Evolutionary conservation across 2,329 filamentous ascomycete species (phyloP).

Genomic region (Neoarthrinium moseri): DNA sequence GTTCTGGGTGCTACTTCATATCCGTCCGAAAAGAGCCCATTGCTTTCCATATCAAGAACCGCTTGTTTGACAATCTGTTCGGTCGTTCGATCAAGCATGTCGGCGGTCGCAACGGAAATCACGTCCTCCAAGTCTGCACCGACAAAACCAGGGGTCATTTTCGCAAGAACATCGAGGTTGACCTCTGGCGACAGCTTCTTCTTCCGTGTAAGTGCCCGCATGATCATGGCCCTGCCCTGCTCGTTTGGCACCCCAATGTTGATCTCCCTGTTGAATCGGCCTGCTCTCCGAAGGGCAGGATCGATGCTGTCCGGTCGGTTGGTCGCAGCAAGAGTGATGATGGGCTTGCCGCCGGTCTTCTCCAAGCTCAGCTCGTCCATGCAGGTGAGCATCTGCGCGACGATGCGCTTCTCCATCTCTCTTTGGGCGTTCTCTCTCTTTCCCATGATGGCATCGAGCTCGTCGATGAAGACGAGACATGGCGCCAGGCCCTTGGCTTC

Average conservation of each 20-base stretch:
- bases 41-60: not conserved
- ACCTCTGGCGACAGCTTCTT: constrained; percentile 66
- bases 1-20: constrained; percentile 21
- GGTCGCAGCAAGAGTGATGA: constrained; percentile 89
- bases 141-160: constrained; percentile 87
- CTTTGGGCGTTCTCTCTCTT: constrained; percentile 81
- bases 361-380: constrained; percentile 80
- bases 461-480: constrained; percentile 87
- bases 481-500: constrained; percentile 84
- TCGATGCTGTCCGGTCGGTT: constrained; percentile 87
- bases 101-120: constrained; percentile 43
- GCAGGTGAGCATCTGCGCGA: constrained; percentile 78
- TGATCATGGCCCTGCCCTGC: constrained; percentile 71
- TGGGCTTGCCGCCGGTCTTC: constrained; percentile 68
- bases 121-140: constrained; percentile 79
- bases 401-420: constrained; percentile 87
- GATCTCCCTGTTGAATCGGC: constrained; percentile 79
- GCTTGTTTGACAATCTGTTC: constrained; percentile 11
- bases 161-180: constrained; percentile 72
- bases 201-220: constrained; percentile 69
- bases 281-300: constrained; percentile 70
- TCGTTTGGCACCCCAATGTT: constrained; percentile 87
- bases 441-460: constrained; percentile 87
- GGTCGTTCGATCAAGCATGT: constrained; percentile 31
- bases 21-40: not conserved